Evolutionary conservation across 805 yeast genomes (phyloP).

Genomic region (Sugiyamaella qingdaonensis): DNA sequence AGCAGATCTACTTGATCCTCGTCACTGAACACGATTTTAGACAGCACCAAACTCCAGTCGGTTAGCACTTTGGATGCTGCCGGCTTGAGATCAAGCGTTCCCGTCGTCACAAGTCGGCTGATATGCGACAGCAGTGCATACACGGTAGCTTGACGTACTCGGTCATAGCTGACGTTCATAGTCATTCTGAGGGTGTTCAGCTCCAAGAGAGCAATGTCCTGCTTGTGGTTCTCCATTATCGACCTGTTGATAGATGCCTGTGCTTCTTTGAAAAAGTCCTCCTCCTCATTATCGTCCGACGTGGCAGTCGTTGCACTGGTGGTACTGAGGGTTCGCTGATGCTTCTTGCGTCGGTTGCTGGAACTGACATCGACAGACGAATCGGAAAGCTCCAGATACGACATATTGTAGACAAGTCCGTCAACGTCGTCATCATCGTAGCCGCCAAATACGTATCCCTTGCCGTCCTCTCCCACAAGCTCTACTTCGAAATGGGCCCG

Average conservation of each 20-base stretch:
- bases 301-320: constrained; percentile 38
- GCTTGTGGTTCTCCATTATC: constrained; percentile 83
- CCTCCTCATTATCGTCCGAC: constrained; percentile 55
- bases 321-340: constrained; percentile 22
- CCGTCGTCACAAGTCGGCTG: constrained; percentile 69
- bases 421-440: constrained; percentile 20
- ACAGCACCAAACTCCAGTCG: constrained; percentile 78
- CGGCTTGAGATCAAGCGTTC: constrained; percentile 67
- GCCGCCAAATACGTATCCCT: constrained; percentile 23
- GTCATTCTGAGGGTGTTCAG: constrained; percentile 95
- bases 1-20: constrained; percentile 76
- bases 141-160: constrained; percentile 78
- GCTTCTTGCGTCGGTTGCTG: constrained; percentile 19
- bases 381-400: constrained; percentile 32
- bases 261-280: constrained; percentile 86
- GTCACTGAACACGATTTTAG: constrained; percentile 77
- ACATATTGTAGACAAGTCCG: constrained; percentile 26
- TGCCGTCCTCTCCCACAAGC: constrained; percentile 41
- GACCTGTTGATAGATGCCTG: constrained; percentile 90
- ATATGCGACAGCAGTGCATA: constrained; percentile 67
- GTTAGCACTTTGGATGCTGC: constrained; percentile 73
- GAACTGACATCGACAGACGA: constrained; percentile 24
- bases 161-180: constrained; percentile 92
- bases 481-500: neutral
- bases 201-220: constrained; percentile 89